These are phyloP conservation scores for Lactarius quietus DNA, from an alignment of 768 basidiomycete genomes.

Conservation along the genomic window DNA sequence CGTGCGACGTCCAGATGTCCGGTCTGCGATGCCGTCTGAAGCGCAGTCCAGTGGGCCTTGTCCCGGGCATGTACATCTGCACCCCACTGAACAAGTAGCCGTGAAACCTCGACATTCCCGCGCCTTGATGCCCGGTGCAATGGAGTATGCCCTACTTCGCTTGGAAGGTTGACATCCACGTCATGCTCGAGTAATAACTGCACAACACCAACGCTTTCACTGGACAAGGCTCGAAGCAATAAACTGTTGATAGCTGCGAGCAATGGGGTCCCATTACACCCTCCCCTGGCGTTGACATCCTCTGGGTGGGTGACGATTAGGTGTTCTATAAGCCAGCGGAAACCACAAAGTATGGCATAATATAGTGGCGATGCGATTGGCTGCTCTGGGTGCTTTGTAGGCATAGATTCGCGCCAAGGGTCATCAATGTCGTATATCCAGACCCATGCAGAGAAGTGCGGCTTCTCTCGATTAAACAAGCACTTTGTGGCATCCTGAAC, in stretches of 20 bases:
- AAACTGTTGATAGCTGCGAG: not conserved
- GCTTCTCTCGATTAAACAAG: not conserved
- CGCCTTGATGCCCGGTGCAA: not conserved
- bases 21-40: not conserved
- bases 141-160: not conserved
- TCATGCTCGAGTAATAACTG: too few species aligned
- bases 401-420: not conserved
- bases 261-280: not conserved
- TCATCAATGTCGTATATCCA: constrained; percentile 4
- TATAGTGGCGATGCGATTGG: not conserved
- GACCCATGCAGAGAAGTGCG: constrained; percentile 7
- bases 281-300: constrained; percentile 1
- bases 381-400: not conserved
- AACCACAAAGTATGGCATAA: not conserved
- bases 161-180: too few species aligned
- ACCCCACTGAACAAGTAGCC: not conserved
- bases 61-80: not conserved
- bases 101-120: not conserved
- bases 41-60: too few species aligned
- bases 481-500: not conserved
- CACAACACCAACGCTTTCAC: too few species aligned
- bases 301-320: not conserved
- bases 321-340: not conserved
- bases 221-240: not conserved
- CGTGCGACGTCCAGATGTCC: too few species aligned